Base-by-base conservation (phyloP, 129 eudicot genomes). In the Chrysanthemum seticuspe region DNA sequence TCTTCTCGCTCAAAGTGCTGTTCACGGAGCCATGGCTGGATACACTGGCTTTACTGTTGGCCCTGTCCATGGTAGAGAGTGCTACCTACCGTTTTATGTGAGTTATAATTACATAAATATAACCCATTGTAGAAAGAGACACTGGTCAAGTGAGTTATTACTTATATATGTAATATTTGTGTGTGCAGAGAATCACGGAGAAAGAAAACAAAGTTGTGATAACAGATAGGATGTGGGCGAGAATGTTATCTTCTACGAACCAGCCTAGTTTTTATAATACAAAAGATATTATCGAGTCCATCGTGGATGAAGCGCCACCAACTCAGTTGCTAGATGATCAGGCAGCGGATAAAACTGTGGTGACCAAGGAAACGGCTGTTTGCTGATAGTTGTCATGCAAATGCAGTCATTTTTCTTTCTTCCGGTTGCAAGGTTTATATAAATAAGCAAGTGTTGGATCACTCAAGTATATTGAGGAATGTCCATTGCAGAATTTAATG, bases 11-110 rank as follows among this genome's bases (percentile, higher is more conserved):
- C 99, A 95, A 82, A 91, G 95, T 74, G 97, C 91, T 13, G 88
- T 95, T 80, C 99, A 95, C 55, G 99, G 99, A 79, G 99, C 97
- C 52, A 95, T 95, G 99, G 94, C 99, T 12, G 99, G 99, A 13
- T 85, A 84, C 82, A 91, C 99, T 1, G 99, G 99, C 44, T 95
- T 81, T 80, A 88, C 95, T 10, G 87, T 83, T 19, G 99, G 91
- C 53, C 88, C 88, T 44, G 96, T 95, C 63, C 93, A 95, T 45
- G 91, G 95, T 18, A 82, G 94, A 83, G 85, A 90, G 9, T 81
- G 91, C 62, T 95, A 95, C 80, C 81, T 95, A 19, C 99, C 99
- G 1, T 88, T 95, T 81, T 29, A 81, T 56, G 99, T 95, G 64
- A 91, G 99, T 83, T 65, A 0, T 64, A 51, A 47, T 80, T 40